phyloP scores from a whole-genome alignment of 768 basidiomycete species.

The Crepidotus variabilis region DNA sequence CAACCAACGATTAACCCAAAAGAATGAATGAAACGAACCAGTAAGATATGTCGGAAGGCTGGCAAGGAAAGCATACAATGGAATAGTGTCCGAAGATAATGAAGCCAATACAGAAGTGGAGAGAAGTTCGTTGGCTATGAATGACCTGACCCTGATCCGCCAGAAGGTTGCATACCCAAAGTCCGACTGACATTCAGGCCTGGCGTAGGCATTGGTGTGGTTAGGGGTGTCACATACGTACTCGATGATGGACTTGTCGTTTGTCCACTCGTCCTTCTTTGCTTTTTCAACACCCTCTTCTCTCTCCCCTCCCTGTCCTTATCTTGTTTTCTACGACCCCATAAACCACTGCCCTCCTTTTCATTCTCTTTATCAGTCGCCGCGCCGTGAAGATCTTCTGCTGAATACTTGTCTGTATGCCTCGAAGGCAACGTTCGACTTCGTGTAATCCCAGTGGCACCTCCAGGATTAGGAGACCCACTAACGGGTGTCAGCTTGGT shows the following conservation, averaged over 20 bases:
- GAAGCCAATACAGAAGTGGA: too few relatives aligned
- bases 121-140: too few relatives aligned
- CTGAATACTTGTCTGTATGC: constrained; percentile 18
- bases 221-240: constrained; percentile 3
- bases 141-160: too few relatives aligned
- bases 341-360: constrained; percentile 1
- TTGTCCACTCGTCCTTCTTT: constrained; percentile 7
- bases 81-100: too few relatives aligned
- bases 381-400: constrained; percentile 6
- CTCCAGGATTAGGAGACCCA: constrained; percentile 24
- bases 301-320: constrained; percentile 12
- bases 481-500: constrained; percentile 20
- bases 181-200: neutral
- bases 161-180: neutral
- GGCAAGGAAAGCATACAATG: too few relatives aligned
- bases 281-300: constrained; percentile 18
- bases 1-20: too few relatives aligned
- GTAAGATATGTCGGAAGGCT: too few relatives aligned
- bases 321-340: constrained; percentile 6
- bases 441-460: constrained; percentile 38
- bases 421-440: constrained; percentile 65
- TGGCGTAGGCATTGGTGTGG: neutral
- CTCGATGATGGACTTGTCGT: neutral
- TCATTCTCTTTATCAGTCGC: constrained; percentile 13
- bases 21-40: too few relatives aligned